Conservation (phyloP, 2,329 filamentous ascomycete species). For the Calonectria montana region DNA sequence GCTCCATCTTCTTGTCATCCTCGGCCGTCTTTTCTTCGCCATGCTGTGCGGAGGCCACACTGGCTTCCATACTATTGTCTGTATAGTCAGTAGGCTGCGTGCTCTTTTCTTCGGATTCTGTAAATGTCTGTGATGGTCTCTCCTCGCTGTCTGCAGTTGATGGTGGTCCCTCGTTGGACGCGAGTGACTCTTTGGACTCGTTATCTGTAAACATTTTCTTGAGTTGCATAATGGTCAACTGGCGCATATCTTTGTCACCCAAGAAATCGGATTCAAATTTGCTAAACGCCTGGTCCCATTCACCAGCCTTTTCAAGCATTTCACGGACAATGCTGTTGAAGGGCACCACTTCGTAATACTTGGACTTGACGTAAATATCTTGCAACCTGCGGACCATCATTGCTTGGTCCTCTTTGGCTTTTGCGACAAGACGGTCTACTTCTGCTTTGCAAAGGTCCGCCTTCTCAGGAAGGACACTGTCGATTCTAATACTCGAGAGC, state of each 20-base stretch:
- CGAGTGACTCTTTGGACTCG: constrained; percentile 81
- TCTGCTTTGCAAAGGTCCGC: constrained; percentile 83
- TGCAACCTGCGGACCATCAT: constrained; percentile 82
- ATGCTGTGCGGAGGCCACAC: constrained; percentile 40
- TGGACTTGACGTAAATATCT: constrained; percentile 90
- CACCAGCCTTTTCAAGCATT: constrained; percentile 91
- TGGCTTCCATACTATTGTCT: constrained; percentile 49
- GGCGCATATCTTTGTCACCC: constrained; percentile 94
- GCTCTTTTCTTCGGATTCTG: constrained; percentile 60
- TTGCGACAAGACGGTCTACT: constrained; percentile 81
- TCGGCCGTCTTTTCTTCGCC: constrained; percentile 38
- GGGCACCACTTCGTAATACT: constrained; percentile 97
- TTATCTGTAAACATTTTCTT: constrained; percentile 96
- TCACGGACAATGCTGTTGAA: constrained; percentile 89
- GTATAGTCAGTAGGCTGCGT: constrained; percentile 56
- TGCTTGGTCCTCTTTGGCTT: constrained; percentile 85
- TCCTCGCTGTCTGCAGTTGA: constrained; percentile 66
- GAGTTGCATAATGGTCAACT: constrained; percentile 90
- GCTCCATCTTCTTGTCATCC: constrained; percentile 46
- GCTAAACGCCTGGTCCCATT: constrained; percentile 91
- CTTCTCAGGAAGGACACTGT: constrained; percentile 90
- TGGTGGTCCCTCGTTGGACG: constrained; percentile 73
- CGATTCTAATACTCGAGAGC: constrained; percentile 88
- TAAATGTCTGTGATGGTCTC: constrained; percentile 56
- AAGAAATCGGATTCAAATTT: constrained; percentile 95